Percentiles rank a stretch among this genome's conserved stretches.
These are phyloP conservation scores for Vitis rotundifolia DNA, from an alignment of 164 flowering plant genomes.

Conservation along the genomic window DNA sequence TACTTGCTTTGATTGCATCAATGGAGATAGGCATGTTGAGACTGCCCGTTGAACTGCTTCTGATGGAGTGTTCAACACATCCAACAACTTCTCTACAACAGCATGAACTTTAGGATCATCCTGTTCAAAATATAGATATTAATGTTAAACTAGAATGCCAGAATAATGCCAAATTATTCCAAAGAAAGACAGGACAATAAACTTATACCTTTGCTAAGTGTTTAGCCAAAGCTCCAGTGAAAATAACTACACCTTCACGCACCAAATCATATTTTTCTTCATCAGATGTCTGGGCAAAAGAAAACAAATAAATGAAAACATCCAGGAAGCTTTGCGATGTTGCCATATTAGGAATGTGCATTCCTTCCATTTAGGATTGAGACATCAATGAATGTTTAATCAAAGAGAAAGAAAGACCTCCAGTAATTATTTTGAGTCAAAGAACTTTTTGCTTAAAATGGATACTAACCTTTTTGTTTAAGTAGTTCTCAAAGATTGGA, in stretches of 20 bases:
- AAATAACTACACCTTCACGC: conserved; percentile 98
- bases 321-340: background rate
- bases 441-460: background rate
- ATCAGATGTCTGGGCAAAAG: conserved; percentile 66
- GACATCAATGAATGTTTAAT: background rate
- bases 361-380: background rate
- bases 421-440: background rate
- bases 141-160: background rate
- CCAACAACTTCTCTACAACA: conserved; percentile 93
- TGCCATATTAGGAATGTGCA: background rate
- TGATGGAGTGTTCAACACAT: conserved; percentile 95
- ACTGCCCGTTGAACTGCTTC: conserved; percentile 99
- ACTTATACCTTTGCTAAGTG: conserved; percentile 74
- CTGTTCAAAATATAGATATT: conserved; percentile 35
- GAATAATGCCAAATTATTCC: background rate
- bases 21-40: conserved; percentile 84
- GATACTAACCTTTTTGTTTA: conserved; percentile 77
- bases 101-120: conserved; percentile 93
- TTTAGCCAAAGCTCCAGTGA: conserved; percentile 94
- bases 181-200: background rate
- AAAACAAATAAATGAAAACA: conserved; percentile 6
- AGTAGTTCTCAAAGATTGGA: conserved; percentile 97
- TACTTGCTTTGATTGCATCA: conserved; percentile 89
- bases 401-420: background rate
- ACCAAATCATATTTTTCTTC: conserved; percentile 95